Evolutionary conservation across 768 basidiomycete genomes (phyloP).

Genomic region (Leccinum boreale): DNA sequence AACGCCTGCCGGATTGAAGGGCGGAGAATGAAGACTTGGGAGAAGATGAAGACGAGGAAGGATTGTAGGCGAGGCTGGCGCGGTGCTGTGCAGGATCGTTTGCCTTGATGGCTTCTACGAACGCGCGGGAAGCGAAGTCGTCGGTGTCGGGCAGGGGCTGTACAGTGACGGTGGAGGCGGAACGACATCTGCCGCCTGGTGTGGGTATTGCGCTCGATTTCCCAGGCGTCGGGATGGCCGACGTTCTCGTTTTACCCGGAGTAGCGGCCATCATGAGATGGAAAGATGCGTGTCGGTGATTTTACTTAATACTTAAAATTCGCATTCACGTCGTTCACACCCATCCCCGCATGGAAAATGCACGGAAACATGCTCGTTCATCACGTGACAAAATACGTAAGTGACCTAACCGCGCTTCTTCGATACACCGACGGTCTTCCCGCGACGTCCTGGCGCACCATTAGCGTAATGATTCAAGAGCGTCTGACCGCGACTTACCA

Average conservation of each 20-base stretch:
- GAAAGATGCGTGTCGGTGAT: neutral
- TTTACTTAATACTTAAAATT: neutral
- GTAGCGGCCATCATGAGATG: constrained; percentile 23
- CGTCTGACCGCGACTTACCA: constrained; percentile 44
- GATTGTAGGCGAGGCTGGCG: constrained; percentile 35
- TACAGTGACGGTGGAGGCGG: constrained; percentile 50
- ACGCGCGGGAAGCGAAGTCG: constrained; percentile 66
- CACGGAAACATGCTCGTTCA: neutral
- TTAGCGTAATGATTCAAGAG: constrained; percentile 2
- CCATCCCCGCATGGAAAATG: neutral
- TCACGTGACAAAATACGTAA: constrained; percentile 24
- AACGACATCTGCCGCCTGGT: constrained; percentile 61
- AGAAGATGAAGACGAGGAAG: constrained; percentile 45
- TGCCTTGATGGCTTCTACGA: constrained; percentile 74
- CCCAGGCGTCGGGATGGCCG: constrained; percentile 48
- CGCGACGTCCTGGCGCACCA: constrained; percentile 68
- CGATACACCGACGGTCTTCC: constrained; percentile 95
- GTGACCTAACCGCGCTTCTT: constrained; percentile 69
- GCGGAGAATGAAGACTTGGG: constrained; percentile 40
- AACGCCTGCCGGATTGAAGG: constrained; percentile 40
- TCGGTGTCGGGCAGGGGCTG: constrained; percentile 37
- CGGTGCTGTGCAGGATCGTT: constrained; percentile 79
- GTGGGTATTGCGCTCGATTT: constrained; percentile 57
- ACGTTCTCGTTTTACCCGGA: constrained; percentile 41
- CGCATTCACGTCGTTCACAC: neutral